phyloP scores from a whole-genome alignment of 1,139 yeast species.

The Sugiyamaella pinicola region DNA sequence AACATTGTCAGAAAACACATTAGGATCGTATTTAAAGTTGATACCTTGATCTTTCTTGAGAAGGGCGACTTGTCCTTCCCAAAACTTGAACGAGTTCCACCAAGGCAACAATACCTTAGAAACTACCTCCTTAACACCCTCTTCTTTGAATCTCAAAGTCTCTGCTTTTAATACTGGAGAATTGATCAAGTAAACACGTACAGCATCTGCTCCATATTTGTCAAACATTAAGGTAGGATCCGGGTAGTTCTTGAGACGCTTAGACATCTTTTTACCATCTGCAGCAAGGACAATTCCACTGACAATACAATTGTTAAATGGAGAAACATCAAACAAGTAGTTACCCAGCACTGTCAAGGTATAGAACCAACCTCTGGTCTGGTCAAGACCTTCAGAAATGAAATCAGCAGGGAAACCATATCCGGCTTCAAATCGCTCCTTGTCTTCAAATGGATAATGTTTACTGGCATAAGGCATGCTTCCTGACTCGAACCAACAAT shows the following conservation, averaged over 20 bases:
- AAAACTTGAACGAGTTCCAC: conserved; percentile 97
- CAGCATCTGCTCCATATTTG: conserved; percentile 96
- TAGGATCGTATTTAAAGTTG: conserved; percentile 73
- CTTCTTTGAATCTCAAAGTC: conserved; percentile 94
- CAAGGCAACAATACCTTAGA: conserved; percentile 95
- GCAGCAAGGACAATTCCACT: conserved; percentile 96
- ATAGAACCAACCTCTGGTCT: conserved; percentile 99
- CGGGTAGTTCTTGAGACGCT: conserved; percentile 96
- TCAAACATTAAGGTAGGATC: conserved; percentile 83
- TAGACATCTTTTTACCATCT: conserved; percentile 99
- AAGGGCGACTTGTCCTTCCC: conserved; percentile 90
- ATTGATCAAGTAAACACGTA: conserved; percentile 91
- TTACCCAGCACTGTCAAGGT: conserved; percentile 95
- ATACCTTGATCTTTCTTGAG: conserved; percentile 72
- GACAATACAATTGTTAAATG: conserved; percentile 93
- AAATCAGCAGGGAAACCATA: conserved; percentile 90
- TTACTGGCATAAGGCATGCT: conserved; percentile 98
- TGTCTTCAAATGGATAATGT: conserved; percentile 93
- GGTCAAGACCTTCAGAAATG: conserved; percentile 98
- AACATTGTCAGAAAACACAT: conserved; percentile 73
- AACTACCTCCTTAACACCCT: conserved; percentile 97
- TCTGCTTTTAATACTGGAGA: conserved; percentile 98
- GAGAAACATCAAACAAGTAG: conserved; percentile 87
- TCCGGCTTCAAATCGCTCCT: conserved; percentile 59
- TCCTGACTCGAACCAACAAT: conserved; percentile 99